Conservation (phyloP, 1,139 yeast species). For the Hansenula anomala region DNA sequence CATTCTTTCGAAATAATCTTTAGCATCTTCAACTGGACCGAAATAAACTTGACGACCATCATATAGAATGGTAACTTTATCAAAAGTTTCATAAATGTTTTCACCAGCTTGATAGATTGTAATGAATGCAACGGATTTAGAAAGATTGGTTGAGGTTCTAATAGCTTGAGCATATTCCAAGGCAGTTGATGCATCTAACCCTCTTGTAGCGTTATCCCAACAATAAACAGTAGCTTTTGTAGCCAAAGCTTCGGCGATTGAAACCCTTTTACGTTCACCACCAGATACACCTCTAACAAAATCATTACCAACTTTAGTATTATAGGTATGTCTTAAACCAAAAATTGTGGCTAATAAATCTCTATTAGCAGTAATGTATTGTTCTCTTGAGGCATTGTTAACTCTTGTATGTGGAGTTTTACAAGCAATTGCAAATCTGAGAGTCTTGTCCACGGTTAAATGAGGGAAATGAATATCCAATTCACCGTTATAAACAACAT, state of each 20-base stretch:
- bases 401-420: slow-evolving; percentile 36
- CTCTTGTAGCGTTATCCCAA: slow-evolving; percentile 64
- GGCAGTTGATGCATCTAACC: slow-evolving; percentile 58
- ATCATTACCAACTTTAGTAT: slow-evolving; percentile 69
- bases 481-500: slow-evolving; percentile 50
- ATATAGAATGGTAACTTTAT: slow-evolving; percentile 37
- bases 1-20: slow-evolving; percentile 39
- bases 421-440: slow-evolving; percentile 34
- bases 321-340: slow-evolving; percentile 57
- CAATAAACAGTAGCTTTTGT: slow-evolving; percentile 48
- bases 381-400: slow-evolving; percentile 31
- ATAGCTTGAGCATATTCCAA: slow-evolving; percentile 40
- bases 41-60: slow-evolving; percentile 41
- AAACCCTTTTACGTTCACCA: slow-evolving; percentile 81
- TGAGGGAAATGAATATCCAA: slow-evolving; percentile 51
- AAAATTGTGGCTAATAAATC: slow-evolving; percentile 48
- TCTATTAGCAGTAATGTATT: slow-evolving; percentile 44
- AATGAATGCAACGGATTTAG: slow-evolving; percentile 36
- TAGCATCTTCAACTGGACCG: slow-evolving; percentile 38
- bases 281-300: slow-evolving; percentile 78
- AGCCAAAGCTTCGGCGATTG: slow-evolving; percentile 59
- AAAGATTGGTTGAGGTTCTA: slow-evolving; percentile 32
- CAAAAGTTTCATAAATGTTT: slow-evolving; percentile 41
- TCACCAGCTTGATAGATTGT: slow-evolving; percentile 45
- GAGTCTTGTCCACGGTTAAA: slow-evolving; percentile 46